phyloP scores from a whole-genome alignment of 805 yeast genomes.

The Vanderwaltozyma yarrowii region DNA sequence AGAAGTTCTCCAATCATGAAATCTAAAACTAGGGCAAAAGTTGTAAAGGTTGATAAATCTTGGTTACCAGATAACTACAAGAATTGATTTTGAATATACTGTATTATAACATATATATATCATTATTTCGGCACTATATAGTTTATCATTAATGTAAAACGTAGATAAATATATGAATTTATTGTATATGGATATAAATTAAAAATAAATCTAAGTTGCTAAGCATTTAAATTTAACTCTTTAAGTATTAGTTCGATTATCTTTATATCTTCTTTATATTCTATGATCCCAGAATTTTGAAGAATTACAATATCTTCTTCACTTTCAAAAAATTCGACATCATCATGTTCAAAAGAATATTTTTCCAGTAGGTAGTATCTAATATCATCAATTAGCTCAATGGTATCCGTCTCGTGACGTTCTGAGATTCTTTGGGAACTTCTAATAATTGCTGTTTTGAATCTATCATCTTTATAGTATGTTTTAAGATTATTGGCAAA shows the following conservation, averaged over 20 bases:
- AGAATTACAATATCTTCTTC: constrained; percentile 13
- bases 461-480: constrained; percentile 31
- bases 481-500: constrained; percentile 41
- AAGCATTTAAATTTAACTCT: constrained; percentile 1
- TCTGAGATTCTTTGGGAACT: constrained; percentile 46
- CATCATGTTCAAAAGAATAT: constrained; percentile 23
- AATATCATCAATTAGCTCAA: constrained; percentile 71
- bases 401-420: constrained; percentile 69
- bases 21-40: not conserved
- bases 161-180: not conserved
- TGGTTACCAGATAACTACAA: constrained; percentile 55
- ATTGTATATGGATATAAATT: too few species aligned
- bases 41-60: constrained; percentile 30
- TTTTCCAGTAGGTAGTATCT: constrained; percentile 43
- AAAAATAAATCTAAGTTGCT: too few species aligned
- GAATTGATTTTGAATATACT: not conserved
- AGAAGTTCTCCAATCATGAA: constrained; percentile 2
- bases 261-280: constrained; percentile 27
- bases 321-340: constrained; percentile 15
- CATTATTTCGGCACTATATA: too few species aligned
- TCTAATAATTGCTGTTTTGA: constrained; percentile 32
- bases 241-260: constrained; percentile 27
- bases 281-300: constrained; percentile 14
- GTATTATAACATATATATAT: not conserved
- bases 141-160: too few species aligned